These are phyloP conservation scores for Rhizopus delemar DNA, from an alignment of 371 early-diverging fungal species.

Conservation along the genomic window DNA sequence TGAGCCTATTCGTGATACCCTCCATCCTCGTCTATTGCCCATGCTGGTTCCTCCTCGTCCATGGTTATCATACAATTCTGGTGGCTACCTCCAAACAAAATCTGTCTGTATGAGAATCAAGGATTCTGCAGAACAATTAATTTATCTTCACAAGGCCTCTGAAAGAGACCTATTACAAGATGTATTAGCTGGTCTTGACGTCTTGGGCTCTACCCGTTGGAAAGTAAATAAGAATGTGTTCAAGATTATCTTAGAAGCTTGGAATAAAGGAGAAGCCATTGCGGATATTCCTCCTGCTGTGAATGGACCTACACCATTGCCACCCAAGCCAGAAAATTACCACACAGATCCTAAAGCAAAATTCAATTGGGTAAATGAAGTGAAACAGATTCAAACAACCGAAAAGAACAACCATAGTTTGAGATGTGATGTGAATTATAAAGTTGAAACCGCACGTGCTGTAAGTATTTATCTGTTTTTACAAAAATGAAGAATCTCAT, in stretches of 20 bases:
- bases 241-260: constrained; percentile 76
- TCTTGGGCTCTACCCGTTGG: constrained; percentile 91
- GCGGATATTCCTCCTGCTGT: constrained; percentile 70
- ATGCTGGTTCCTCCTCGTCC: constrained; percentile 95
- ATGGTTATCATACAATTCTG: constrained; percentile 87
- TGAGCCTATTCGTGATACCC: constrained; percentile 63
- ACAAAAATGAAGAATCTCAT: background rate
- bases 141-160: constrained; percentile 82
- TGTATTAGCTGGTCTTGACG: constrained; percentile 83
- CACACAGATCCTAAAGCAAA: constrained; percentile 67
- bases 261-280: constrained; percentile 84
- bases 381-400: constrained; percentile 52
- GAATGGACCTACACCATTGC: constrained; percentile 34
- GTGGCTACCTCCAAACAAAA: constrained; percentile 86
- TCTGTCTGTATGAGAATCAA: constrained; percentile 78
- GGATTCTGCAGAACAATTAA: constrained; percentile 72
- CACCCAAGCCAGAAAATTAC: constrained; percentile 70
- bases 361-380: constrained; percentile 52
- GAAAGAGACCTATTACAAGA: constrained; percentile 67
- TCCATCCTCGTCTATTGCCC: constrained; percentile 84
- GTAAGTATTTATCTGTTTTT: constrained; percentile 51
- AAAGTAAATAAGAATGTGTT: constrained; percentile 82
- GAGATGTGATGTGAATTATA: constrained; percentile 93
- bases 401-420: constrained; percentile 80
- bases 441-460: constrained; percentile 92